Percentiles rank a stretch among this genome's conserved stretches.
Conservation (phyloP, 2,329 filamentous ascomycete genomes). For the Colletotrichum gigasporum region DNA sequence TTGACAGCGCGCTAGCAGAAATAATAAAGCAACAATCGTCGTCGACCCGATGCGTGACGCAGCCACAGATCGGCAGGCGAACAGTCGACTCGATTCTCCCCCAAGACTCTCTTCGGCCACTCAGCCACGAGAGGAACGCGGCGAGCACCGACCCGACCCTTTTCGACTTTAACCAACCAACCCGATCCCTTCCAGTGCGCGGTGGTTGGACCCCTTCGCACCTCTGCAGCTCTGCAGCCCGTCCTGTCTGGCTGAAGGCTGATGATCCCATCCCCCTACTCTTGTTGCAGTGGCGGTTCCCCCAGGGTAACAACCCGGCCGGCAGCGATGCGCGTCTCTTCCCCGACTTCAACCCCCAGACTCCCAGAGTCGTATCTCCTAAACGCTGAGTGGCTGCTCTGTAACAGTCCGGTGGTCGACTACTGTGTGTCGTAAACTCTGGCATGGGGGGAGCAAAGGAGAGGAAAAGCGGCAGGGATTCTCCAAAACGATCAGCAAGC, state of each 20-base stretch:
- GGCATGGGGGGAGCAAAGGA: not conserved
- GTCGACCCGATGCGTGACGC: not conserved
- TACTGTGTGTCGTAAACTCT: not conserved
- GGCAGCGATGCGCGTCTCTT: not conserved
- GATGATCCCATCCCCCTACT: constrained; percentile 8
- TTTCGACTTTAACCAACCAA: not conserved
- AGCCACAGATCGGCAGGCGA: constrained; percentile 18
- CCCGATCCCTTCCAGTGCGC: not conserved
- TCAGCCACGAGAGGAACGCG: constrained; percentile 7
- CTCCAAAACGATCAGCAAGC: constrained; percentile 19
- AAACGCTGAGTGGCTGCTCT: not conserved
- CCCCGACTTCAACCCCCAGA: not conserved
- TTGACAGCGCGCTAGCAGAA: not conserved
- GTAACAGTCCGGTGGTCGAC: not conserved
- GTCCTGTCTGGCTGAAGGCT: no score
- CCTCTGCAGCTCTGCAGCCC: no score
- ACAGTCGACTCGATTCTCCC: not conserved
- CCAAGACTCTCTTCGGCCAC: not conserved
- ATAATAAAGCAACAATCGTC: not conserved
- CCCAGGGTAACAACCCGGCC: not conserved
- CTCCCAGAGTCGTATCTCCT: not conserved
- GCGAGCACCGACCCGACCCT: constrained; percentile 3
- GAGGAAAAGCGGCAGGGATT: constrained; percentile 2
- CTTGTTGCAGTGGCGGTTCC: constrained; percentile 12
- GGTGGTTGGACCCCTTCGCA: constrained; percentile 6